Base-by-base conservation (phyloP, 2,329 filamentous ascomycete species). In the Ophiocordyceps camponoti-saundersi region DNA sequence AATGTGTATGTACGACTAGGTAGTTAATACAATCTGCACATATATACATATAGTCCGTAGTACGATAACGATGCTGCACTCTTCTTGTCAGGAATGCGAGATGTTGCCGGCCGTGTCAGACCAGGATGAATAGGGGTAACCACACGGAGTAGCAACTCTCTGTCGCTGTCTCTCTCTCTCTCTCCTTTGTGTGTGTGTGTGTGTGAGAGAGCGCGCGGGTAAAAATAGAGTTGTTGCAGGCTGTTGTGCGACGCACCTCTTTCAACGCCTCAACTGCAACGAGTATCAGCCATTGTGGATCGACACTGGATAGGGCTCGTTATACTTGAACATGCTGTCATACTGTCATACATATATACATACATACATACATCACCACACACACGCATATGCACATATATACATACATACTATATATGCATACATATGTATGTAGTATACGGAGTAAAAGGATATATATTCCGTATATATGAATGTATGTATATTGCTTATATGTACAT, bases 51-150 rank as follows among this genome's bases (percentile, higher is more conserved):
- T n/a, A n/a, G n/a, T n/a, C n/a, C n/a, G n/a, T n/a, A n/a, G n/a
- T n/a, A n/a, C n/a, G n/a, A n/a, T n/a, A n/a, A n/a, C 44, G 44
- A 45, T 45, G 32, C 44, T 45, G 44, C 44, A 45, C 30, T 32
- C 10, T 15, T 13, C 18, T 45, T 8, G 20, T 39, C 11, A 34
- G 32, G 32, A 23, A 45, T 45, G 44, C 44, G 22, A 45, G 44
- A 45, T 39, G 30, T 39, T 45, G 30, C 30, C 21, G 44, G n/a
- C n/a, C n/a, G n/a, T 45, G 34, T 16, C 18, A 23, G 44, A 32
- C 36, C n/a, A 18, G n/a, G 29, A 18, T 8, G 30, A 15, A 39
- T 22, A 32, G 18, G 18, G 44, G 18, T n/a, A n/a, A n/a, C n/a
- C 32, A 21, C 44, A 45, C 43, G 43, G 43, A 34, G 29, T 30